phyloP scores from a whole-genome alignment of 2,329 filamentous ascomycete species.

The Penicillium sp. region DNA sequence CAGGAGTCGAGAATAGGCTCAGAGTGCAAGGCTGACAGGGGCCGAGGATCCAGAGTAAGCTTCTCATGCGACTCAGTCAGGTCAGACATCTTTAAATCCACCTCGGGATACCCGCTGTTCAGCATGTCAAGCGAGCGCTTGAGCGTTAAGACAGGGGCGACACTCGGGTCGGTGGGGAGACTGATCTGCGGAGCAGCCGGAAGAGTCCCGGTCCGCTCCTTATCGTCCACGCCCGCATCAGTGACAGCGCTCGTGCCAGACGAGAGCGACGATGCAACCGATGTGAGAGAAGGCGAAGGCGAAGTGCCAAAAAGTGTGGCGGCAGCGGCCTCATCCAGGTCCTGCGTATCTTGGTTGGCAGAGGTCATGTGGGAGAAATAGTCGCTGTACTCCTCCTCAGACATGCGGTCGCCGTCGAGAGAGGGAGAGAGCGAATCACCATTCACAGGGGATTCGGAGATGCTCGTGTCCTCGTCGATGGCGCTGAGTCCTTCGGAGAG shows the following conservation, averaged over 20 bases:
- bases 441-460: slow-evolving; percentile 32
- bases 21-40: slow-evolving; percentile 31
- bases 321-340: slow-evolving; percentile 35
- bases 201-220: slow-evolving; percentile 21
- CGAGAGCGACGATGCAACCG: slow-evolving; percentile 42
- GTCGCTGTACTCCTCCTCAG: slow-evolving; percentile 34
- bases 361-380: slow-evolving; percentile 35
- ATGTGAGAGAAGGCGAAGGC: slow-evolving; percentile 43
- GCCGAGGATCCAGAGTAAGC: slow-evolving; percentile 39
- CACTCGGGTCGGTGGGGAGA: slow-evolving; percentile 29
- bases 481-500: slow-evolving; percentile 46
- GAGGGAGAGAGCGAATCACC: slow-evolving; percentile 32
- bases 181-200: slow-evolving; percentile 31
- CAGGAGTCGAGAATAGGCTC: slow-evolving; percentile 53
- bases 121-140: slow-evolving; percentile 43
- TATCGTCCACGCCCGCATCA: slow-evolving; percentile 31
- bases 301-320: slow-evolving; percentile 42
- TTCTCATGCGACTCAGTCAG: slow-evolving; percentile 41
- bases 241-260: slow-evolving; percentile 41
- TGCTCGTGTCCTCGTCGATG: slow-evolving; percentile 30
- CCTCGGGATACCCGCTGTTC: slow-evolving; percentile 36
- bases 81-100: slow-evolving; percentile 39
- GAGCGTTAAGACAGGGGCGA: slow-evolving; percentile 32
- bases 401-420: slow-evolving; percentile 28
- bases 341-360: slow-evolving; percentile 27